Base-by-base conservation (phyloP, 352 stramenopile genomes). In the Phytophthora agathidicida region DNA sequence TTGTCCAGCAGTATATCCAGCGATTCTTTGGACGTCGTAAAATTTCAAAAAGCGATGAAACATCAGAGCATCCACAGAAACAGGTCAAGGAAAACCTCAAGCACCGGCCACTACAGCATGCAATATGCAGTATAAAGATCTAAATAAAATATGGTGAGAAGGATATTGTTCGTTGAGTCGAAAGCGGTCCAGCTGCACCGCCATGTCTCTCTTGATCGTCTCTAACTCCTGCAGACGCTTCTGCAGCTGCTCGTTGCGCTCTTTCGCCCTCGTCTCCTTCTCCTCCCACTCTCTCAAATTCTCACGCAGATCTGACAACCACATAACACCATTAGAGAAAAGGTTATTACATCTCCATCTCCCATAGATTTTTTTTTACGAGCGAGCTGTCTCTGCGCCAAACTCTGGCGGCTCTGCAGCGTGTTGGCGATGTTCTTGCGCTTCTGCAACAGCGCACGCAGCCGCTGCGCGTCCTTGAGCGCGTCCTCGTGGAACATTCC, bases 151-250 rank as follows among this genome's bases (percentile, higher is more conserved):
- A 46, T 24, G 22, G 23, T 35, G 35, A 68, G 20, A 47, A 80
- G 73, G 71, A 83, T 83, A 84, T 80, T 91, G 73, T 73, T 88
- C 78, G 51, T 91, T 77, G 32, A 82, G 60, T 22, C 79, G 78
- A 33, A 89, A 77, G 8, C 83, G 75, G 52, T 90, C 80, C 26
- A 93, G 62, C 50, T 89, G 74, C 43, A 79, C 68, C 14, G 63
- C 54, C 70, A 92, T 85, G 19, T 92, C 76, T 33, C 80, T 66
- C 65, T 90, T 90, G 52, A 81, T 54, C 13, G 65, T 48, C 16
- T 91, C 83, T 17, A 93, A 68, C 68, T 93, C 78, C 47, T 88
- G 69, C 22, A 89, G 66, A 38, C 74, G 77, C 45, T 66, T 68
- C 35, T 71, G 60, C 30, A 89, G 61, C 26, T 88, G 69, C 37